Conservation (phyloP, 2,329 filamentous ascomycete genomes). For the Penicillium vulpinum region DNA sequence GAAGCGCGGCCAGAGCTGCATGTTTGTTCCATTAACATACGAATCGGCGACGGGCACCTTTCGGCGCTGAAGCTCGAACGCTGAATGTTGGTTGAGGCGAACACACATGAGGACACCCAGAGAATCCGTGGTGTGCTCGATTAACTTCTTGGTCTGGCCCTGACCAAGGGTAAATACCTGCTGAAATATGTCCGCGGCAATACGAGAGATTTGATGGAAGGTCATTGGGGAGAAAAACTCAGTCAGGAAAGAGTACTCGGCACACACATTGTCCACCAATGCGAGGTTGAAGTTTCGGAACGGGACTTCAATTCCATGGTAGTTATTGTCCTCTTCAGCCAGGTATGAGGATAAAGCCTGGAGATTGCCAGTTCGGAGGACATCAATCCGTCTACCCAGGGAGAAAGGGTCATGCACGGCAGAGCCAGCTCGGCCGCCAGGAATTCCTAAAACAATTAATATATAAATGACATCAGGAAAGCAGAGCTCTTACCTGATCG, state of each 20-base stretch:
- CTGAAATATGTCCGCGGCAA: slow-evolving; percentile 85
- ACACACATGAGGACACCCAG: slow-evolving; percentile 89
- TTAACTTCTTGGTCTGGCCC: slow-evolving; percentile 70
- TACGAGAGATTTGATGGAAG: slow-evolving; percentile 74
- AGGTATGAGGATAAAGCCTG: slow-evolving; percentile 82
- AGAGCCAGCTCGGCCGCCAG: slow-evolving; percentile 40
- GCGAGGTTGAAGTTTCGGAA: slow-evolving; percentile 96
- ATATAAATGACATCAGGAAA: background rate
- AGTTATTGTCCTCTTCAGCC: slow-evolving; percentile 82
- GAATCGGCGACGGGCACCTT: slow-evolving; percentile 85
- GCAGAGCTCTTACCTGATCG: slow-evolving; percentile 50
- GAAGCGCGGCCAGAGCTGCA: slow-evolving; percentile 94
- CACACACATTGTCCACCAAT: slow-evolving; percentile 86
- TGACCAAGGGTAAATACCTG: slow-evolving; percentile 85
- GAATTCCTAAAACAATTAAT: slow-evolving; percentile 31
- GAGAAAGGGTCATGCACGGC: slow-evolving; percentile 78
- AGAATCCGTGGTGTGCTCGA: slow-evolving; percentile 76
- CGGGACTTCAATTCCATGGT: slow-evolving; percentile 83
- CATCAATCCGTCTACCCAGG: slow-evolving; percentile 79
- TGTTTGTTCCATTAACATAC: slow-evolving; percentile 92
- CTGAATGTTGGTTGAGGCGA: slow-evolving; percentile 86
- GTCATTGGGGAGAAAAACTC: slow-evolving; percentile 82
- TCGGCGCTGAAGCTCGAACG: slow-evolving; percentile 88
- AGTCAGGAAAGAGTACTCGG: slow-evolving; percentile 91
- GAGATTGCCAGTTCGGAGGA: slow-evolving; percentile 71